phyloP scores from a whole-genome alignment of 805 yeast genomes.

The Candida corydali region DNA sequence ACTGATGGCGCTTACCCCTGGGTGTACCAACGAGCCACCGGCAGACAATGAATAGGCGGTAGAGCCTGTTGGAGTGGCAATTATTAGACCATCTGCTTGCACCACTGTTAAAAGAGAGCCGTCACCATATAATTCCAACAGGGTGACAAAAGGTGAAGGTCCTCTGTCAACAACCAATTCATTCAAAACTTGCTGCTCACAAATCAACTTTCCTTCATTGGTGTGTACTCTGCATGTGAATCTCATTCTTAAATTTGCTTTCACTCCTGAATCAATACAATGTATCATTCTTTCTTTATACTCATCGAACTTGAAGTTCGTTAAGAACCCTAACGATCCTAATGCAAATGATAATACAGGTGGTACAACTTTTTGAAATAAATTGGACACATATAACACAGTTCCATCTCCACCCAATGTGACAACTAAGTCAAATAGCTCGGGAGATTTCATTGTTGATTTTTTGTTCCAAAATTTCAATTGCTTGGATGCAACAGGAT shows the following conservation, averaged over 20 bases:
- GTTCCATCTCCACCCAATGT: slow-evolving; percentile 47
- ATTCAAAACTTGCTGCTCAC: slow-evolving; percentile 77
- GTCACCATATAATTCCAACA: slow-evolving; percentile 86
- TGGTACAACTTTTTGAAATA: slow-evolving; percentile 44
- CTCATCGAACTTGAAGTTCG: slow-evolving; percentile 77
- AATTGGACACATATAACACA: slow-evolving; percentile 38
- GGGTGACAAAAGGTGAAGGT: slow-evolving; percentile 87
- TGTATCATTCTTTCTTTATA: slow-evolving; percentile 55
- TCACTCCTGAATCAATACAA: slow-evolving; percentile 67
- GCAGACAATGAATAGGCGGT: slow-evolving; percentile 95
- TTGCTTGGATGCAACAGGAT: slow-evolving; percentile 41
- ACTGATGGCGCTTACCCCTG: slow-evolving; percentile 86
- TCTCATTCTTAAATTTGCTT: slow-evolving; percentile 78
- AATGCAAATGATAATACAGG: slow-evolving; percentile 43
- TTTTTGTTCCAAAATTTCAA: slow-evolving; percentile 69
- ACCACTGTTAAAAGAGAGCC: slow-evolving; percentile 80
- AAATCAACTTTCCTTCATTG: slow-evolving; percentile 48
- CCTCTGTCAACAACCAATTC: slow-evolving; percentile 92
- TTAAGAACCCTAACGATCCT: slow-evolving; percentile 46
- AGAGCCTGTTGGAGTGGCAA: slow-evolving; percentile 94
- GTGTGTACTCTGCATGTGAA: slow-evolving; percentile 70
- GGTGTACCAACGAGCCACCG: slow-evolving; percentile 93
- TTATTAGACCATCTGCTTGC: slow-evolving; percentile 89
- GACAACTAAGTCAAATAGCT: slow-evolving; percentile 39
- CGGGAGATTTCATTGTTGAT: slow-evolving; percentile 43